Evolutionary conservation across 2,329 filamentous ascomycete genomes (phyloP).

Genomic region (Penicillium sp.): DNA sequence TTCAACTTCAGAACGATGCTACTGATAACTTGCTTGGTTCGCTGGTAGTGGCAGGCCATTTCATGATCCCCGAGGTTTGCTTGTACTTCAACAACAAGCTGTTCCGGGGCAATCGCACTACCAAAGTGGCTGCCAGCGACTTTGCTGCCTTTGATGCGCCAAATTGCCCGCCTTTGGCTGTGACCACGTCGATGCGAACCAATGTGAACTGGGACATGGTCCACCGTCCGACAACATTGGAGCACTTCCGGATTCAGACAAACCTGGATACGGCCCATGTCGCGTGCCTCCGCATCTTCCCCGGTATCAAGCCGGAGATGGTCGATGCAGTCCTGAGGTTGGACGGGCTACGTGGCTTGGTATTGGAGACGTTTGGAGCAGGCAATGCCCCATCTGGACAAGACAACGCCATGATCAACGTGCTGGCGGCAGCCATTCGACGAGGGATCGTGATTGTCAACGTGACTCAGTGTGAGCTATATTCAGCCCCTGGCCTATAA

Average conservation of each 20-base stretch:
- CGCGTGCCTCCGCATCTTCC: constrained; percentile 85
- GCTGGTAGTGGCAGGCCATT: constrained; percentile 86
- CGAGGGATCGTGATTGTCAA: constrained; percentile 86
- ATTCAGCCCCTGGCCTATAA: background rate
- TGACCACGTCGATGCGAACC: constrained; percentile 77
- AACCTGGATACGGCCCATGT: constrained; percentile 85
- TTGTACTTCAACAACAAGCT: constrained; percentile 92
- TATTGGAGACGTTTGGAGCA: constrained; percentile 90
- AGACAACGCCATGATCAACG: constrained; percentile 75
- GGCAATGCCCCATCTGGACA: constrained; percentile 85
- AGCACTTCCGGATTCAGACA: constrained; percentile 72
- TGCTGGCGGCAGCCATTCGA: constrained; percentile 74
- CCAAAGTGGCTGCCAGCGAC: constrained; percentile 82
- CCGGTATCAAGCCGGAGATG: constrained; percentile 92
- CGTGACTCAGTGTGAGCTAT: constrained; percentile 77
- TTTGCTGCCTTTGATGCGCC: constrained; percentile 88
- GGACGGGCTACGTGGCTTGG: constrained; percentile 75
- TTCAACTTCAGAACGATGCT: constrained; percentile 86
- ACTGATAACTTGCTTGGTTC: constrained; percentile 88
- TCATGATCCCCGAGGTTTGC: constrained; percentile 89
- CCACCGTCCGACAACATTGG: constrained; percentile 70
- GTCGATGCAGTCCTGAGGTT: constrained; percentile 78
- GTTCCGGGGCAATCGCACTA: constrained; percentile 83
- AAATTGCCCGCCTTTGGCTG: constrained; percentile 80
- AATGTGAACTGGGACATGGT: constrained; percentile 80